Evolutionary conservation across 1,284 basidiomycete species (phyloP).

Genomic region (Microbotryum saponariae): DNA sequence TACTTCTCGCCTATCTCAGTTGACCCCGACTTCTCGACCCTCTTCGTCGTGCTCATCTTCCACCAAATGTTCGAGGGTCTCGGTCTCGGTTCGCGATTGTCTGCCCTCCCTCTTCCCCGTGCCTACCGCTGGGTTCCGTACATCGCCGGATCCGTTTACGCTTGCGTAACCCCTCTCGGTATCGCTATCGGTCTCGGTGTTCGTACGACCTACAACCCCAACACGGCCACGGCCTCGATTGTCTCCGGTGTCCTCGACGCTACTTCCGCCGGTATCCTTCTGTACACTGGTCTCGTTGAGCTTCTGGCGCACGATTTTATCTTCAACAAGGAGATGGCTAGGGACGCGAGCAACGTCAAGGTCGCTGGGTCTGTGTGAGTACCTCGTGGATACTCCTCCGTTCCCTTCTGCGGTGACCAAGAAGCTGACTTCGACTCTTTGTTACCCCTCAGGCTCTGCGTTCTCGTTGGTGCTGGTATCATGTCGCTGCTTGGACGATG

Average conservation of each 20-base stretch:
- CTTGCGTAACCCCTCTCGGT: slow-evolving; percentile 71
- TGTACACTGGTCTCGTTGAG: slow-evolving; percentile 40
- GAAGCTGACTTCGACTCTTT: slow-evolving; percentile 36
- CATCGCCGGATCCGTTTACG: slow-evolving; percentile 60
- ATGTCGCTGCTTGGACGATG: slow-evolving; percentile 45
- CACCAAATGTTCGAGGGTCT: slow-evolving; percentile 68
- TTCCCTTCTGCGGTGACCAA: slow-evolving; percentile 38
- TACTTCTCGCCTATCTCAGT: slow-evolving; percentile 30
- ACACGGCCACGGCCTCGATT: slow-evolving; percentile 62
- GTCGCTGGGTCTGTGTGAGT: slow-evolving; percentile 34
- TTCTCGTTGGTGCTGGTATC: slow-evolving; percentile 43
- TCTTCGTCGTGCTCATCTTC: slow-evolving; percentile 38
- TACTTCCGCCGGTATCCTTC: slow-evolving; percentile 73
- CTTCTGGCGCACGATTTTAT: slow-evolving; percentile 87
- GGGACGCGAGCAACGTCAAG: slow-evolving; percentile 17
- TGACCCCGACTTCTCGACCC: not conserved
- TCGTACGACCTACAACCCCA: slow-evolving; percentile 73
- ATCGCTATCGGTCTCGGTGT: slow-evolving; percentile 78
- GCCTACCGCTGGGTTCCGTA: slow-evolving; percentile 57
- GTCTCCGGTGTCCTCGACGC: slow-evolving; percentile 79
- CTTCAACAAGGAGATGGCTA: slow-evolving; percentile 62
- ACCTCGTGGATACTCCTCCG: slow-evolving; percentile 32
- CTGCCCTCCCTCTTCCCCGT: slow-evolving; percentile 59
- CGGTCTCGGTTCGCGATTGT: slow-evolving; percentile 69
- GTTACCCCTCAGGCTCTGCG: slow-evolving; percentile 34